A percentile compares a stretch with the other conserved stretches of the same genome.
Evolutionary conservation across 495 filamentous ascomycete genomes (phyloP).

Genomic region (Pyrenopolyporus hunteri): DNA sequence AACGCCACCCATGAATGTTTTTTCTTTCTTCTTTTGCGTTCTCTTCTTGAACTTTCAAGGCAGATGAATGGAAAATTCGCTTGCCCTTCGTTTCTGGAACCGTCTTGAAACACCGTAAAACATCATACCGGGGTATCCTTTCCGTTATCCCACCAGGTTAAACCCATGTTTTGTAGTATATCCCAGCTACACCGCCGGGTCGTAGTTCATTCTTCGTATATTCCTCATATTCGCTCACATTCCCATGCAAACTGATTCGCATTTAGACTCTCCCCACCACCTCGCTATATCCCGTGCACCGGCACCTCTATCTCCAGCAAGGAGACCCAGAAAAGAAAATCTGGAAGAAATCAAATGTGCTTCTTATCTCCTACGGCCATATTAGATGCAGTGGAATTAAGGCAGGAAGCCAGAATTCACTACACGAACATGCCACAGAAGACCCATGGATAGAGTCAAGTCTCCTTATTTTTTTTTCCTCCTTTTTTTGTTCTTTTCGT

Average conservation of each 20-base stretch:
- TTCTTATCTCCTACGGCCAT: slow-evolving; percentile 38
- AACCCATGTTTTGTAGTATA: slow-evolving; percentile 45
- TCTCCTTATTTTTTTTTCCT: no score
- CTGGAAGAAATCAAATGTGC: slow-evolving; percentile 39
- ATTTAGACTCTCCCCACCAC: slow-evolving; percentile 21
- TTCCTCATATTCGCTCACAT: slow-evolving; percentile 12
- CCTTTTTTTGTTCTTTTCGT: no score
- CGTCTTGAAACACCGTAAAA: slow-evolving; percentile 42
- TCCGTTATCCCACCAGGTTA: slow-evolving; percentile 41
- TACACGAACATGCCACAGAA: slow-evolving; percentile 13
- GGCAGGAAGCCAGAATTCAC: slow-evolving; percentile 16
- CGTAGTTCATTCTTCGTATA: slow-evolving; percentile 37
- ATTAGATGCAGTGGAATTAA: slow-evolving; percentile 25
- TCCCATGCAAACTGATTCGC: slow-evolving; percentile 27
- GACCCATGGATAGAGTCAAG: slow-evolving; percentile 3
- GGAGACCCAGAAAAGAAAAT: slow-evolving; percentile 10
- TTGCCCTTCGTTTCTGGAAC: slow-evolving; percentile 32
- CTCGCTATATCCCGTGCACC: slow-evolving; percentile 37
- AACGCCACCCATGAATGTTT: slow-evolving; percentile 41
- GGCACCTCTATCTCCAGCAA: slow-evolving; percentile 20
- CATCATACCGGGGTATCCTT: slow-evolving; percentile 44
- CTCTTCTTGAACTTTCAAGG: slow-evolving; percentile 36
- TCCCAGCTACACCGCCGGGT: slow-evolving; percentile 23
- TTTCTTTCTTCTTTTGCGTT: slow-evolving; percentile 25
- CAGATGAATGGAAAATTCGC: slow-evolving; percentile 36